Conservation (phyloP, 2,329 filamentous ascomycete genomes). For the Clarireedia sp. region DNA sequence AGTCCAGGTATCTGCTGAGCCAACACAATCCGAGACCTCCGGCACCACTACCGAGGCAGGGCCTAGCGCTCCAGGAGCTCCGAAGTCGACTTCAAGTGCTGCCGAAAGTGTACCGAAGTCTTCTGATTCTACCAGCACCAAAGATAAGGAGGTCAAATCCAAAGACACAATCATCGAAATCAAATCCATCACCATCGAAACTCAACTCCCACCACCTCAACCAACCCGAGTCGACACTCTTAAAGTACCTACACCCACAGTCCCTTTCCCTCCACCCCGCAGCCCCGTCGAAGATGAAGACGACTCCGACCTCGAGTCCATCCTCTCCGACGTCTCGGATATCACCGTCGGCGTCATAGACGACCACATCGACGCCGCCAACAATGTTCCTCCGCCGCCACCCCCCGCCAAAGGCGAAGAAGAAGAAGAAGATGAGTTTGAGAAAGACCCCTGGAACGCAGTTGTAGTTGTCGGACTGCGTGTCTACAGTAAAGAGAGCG, state of each 20-base stretch:
- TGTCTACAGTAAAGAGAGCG: constrained; percentile 46
- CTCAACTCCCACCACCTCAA: neutral
- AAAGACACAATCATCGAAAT: neutral
- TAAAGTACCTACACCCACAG: neutral
- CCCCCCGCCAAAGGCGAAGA: constrained; percentile 25
- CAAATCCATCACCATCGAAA: neutral
- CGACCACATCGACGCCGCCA: constrained; percentile 17
- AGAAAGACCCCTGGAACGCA: constrained; percentile 54
- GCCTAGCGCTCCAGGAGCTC: too few species aligned
- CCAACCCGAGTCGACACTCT: neutral
- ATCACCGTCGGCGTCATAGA: constrained; percentile 14
- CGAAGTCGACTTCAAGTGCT: too few species aligned
- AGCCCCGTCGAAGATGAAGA: neutral
- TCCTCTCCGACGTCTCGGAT: constrained; percentile 17
- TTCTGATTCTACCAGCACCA: neutral
- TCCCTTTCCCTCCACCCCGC: neutral
- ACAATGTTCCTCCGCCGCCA: constrained; percentile 9
- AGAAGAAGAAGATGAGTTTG: constrained; percentile 47
- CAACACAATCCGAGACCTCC: too few species aligned
- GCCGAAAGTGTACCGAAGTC: too few species aligned
- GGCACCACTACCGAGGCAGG: too few species aligned
- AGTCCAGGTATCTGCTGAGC: too few species aligned
- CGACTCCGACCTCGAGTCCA: constrained; percentile 16
- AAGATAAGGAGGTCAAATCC: constrained; percentile 1
- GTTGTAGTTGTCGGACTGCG: constrained; percentile 53